Percentiles rank a stretch among this genome's conserved stretches.
phyloP scores from a whole-genome alignment of 2,329 filamentous ascomycete species.

The Hypoxylon rubiginosum region DNA sequence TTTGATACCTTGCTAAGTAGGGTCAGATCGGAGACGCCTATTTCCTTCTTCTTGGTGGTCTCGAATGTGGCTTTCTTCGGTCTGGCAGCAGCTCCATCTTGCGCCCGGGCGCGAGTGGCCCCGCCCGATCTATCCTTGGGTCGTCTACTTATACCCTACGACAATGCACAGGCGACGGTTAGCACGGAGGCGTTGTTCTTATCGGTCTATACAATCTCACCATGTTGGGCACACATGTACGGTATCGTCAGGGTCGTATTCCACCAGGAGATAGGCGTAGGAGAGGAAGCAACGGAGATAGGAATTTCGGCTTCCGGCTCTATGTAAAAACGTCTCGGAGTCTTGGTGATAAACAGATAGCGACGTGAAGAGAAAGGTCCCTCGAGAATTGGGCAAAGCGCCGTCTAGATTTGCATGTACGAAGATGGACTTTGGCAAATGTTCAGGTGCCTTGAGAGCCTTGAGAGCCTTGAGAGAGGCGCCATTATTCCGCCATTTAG shows the following conservation, averaged over 20 bases:
- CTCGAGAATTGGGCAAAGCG: slow-evolving; percentile 27
- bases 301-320: background rate
- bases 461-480: slow-evolving; percentile 30
- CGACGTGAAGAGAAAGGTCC: slow-evolving; percentile 5
- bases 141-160: slow-evolving; percentile 64
- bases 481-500: slow-evolving; percentile 33
- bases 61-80: slow-evolving; percentile 98
- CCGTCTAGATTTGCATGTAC: slow-evolving; percentile 24
- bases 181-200: slow-evolving; percentile 27
- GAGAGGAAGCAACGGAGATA: slow-evolving; percentile 10
- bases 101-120: slow-evolving; percentile 57
- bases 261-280: slow-evolving; percentile 22
- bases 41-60: slow-evolving; percentile 98
- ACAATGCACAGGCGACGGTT: slow-evolving; percentile 22
- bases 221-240: slow-evolving; percentile 52
- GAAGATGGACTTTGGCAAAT: slow-evolving; percentile 29
- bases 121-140: slow-evolving; percentile 62
- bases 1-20: slow-evolving; percentile 99
- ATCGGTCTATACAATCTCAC: slow-evolving; percentile 35
- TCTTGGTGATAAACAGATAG: slow-evolving; percentile 2
- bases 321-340: background rate
- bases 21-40: slow-evolving; percentile 97
- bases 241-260: slow-evolving; percentile 33
- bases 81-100: slow-evolving; percentile 64
- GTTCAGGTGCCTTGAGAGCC: slow-evolving; percentile 25